These are phyloP conservation scores for Fistulinella prunicolor DNA, from an alignment of 768 basidiomycete species.

Conservation along the genomic window DNA sequence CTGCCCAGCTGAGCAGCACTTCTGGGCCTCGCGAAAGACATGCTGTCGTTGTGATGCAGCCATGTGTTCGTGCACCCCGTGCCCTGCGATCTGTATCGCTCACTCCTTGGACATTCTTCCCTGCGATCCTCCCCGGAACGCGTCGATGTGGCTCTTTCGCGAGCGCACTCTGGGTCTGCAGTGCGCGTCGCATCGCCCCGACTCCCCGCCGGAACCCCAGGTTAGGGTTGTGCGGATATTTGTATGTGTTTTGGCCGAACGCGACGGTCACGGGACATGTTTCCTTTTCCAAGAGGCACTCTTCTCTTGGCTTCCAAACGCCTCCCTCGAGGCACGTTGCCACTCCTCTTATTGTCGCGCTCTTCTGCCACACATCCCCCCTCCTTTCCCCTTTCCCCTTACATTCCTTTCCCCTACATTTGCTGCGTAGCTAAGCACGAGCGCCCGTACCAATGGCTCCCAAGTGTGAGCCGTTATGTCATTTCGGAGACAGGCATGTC, in stretches of 20 bases:
- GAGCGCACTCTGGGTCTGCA: not conserved
- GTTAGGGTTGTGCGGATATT: slow-evolving; percentile 17
- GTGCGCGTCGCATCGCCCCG: slow-evolving; percentile 3
- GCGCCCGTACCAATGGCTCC: slow-evolving; percentile 34
- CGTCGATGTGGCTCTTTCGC: slow-evolving; percentile 1
- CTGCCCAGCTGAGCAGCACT: not conserved
- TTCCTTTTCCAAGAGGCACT: slow-evolving; percentile 32
- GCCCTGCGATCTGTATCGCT: slow-evolving; percentile 8
- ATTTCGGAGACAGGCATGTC: slow-evolving; percentile 72
- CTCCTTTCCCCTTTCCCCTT: slow-evolving; percentile 6
- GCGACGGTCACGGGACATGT: slow-evolving; percentile 36
- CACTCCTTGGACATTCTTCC: not conserved
- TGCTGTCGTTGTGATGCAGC: slow-evolving; percentile 6
- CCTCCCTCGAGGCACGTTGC: slow-evolving; percentile 31
- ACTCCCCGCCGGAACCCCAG: slow-evolving; percentile 15
- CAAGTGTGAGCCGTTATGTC: slow-evolving; percentile 73
- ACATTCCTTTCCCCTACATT: slow-evolving; percentile 2
- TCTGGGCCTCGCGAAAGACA: slow-evolving; percentile 20
- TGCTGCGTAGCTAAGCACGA: slow-evolving; percentile 3
- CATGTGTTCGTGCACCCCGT: slow-evolving; percentile 16
- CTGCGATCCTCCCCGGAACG: not conserved
- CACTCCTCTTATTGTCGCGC: slow-evolving; percentile 24
- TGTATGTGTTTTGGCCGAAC: slow-evolving; percentile 26
- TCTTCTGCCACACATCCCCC: slow-evolving; percentile 8
- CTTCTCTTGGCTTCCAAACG: slow-evolving; percentile 20